phyloP scores from a whole-genome alignment of 73 alveolate genomes.

The Stentor roeselii region DNA sequence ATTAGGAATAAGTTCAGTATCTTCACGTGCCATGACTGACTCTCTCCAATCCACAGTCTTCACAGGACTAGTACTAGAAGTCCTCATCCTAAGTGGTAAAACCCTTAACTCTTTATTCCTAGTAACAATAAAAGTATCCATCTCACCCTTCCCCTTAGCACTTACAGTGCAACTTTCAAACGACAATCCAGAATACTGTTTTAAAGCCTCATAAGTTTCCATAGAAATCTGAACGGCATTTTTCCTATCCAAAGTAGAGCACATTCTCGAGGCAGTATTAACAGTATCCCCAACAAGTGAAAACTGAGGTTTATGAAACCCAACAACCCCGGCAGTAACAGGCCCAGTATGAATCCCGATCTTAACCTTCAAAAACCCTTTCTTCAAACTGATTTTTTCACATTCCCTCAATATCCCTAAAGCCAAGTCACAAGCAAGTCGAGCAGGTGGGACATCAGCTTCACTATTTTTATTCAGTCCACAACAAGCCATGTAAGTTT shows the following conservation, averaged over 20 bases:
- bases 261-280: conserved; percentile 96
- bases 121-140: conserved; percentile 33
- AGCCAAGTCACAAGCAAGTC: not conserved
- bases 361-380: conserved; percentile 39
- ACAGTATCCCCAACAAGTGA: conserved; percentile 98
- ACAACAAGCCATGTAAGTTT: conserved; percentile 83
- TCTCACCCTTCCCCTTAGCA: conserved; percentile 59
- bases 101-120: not conserved
- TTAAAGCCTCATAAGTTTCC: not conserved
- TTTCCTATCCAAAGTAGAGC: not conserved
- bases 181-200: not conserved
- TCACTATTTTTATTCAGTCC: conserved; percentile 57
- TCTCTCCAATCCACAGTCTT: not conserved
- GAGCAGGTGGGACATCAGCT: not conserved
- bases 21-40: not conserved
- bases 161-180: conserved; percentile 31
- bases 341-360: conserved; percentile 96
- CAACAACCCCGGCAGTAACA: conserved; percentile 98
- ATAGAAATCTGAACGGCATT: not conserved
- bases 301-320: conserved; percentile 97
- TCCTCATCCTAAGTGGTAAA: no score
- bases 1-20: not conserved
- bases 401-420: not conserved
- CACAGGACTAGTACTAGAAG: no score
- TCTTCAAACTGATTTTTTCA: conserved; percentile 1